These are phyloP conservation scores for Purpureocillium takamizusanense DNA, from an alignment of 2,329 filamentous ascomycete species.

Conservation along the genomic window DNA sequence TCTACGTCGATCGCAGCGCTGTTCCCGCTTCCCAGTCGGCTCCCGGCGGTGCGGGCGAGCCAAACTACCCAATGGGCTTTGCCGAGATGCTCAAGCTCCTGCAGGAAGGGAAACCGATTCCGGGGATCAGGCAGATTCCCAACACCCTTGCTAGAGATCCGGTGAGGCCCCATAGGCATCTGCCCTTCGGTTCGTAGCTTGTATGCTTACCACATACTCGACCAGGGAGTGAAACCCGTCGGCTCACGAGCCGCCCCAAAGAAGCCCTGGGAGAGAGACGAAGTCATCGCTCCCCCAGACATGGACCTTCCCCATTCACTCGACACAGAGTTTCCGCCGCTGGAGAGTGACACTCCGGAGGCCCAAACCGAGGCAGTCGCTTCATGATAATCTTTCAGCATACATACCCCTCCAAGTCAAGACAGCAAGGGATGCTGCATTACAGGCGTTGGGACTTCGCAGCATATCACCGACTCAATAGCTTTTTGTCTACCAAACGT, in stretches of 20 bases:
- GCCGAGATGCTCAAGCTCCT: slow-evolving; percentile 80
- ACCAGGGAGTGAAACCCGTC: slow-evolving; percentile 36
- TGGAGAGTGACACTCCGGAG: slow-evolving; percentile 18
- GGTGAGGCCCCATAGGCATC: slow-evolving; percentile 30
- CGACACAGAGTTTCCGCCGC: slow-evolving; percentile 25
- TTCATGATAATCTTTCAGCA: too few relatives aligned
- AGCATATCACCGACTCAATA: too few relatives aligned
- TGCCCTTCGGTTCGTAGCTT: neutral
- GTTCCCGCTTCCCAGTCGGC: slow-evolving; percentile 9
- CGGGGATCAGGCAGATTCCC: slow-evolving; percentile 81
- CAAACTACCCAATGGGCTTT: slow-evolving; percentile 74
- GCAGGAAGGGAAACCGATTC: slow-evolving; percentile 71
- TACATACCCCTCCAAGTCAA: too few relatives aligned
- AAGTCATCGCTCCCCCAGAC: slow-evolving; percentile 7
- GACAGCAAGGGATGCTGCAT: too few relatives aligned
- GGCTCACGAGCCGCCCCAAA: slow-evolving; percentile 37
- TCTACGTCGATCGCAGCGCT: slow-evolving; percentile 32
- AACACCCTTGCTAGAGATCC: slow-evolving; percentile 66
- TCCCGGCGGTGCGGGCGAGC: slow-evolving; percentile 31
- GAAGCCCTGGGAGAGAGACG: slow-evolving; percentile 72
- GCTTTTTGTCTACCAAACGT: too few relatives aligned
- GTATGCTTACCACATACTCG: neutral
- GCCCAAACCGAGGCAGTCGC: neutral
- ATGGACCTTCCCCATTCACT: slow-evolving; percentile 15
- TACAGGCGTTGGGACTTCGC: neutral